Evolutionary conservation across 805 yeast species (phyloP), one percentile per base, ranked within the genome.

Genomic region (Scheffersomyces spartinae): DNA sequence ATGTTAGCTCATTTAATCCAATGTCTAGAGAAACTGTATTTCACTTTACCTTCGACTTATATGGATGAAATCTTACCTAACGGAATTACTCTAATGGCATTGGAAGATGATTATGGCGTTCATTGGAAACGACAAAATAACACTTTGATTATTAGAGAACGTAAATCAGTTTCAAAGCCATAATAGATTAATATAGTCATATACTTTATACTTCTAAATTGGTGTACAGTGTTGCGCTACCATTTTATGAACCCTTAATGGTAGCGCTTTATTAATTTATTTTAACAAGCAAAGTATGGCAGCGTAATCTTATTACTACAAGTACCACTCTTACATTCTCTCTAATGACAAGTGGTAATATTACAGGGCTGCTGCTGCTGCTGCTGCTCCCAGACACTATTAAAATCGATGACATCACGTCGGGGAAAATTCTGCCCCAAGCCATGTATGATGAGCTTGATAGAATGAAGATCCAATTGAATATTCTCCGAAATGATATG

Each of bases 401-500:
- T 24, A 58, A 50, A 29, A 60, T 60, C 10, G 67, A 60, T 32
- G 67, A 60, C 36, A 52, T 60, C 21, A 42, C 63, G 6, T 51
- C 61, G n/a, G 65, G 64, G 7, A 49, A 44, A 29, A 49, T 60
- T 13, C 55, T 55, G 21, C 55, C 63, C 6, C 35, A 38, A 7
- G 39, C 61, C 4, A 52, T 73, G n/a, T 64, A 62, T 26, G 55
- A 47, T 13, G 67, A 61, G 31, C 38, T 58, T 26, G 63, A 59
- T 11, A 38, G 68, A 17, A 42, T 56, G 18, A 59, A 61, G 24
- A 45, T 47, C 4, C 68, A 71, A 21, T 48, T 60, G 28, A 59
- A 58, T 27, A 40, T 55, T 13, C 45, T 60, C 21, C 45, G 64
- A 21, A 55, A 55, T 34, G 64, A 59, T 32, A 52, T 60, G 62